Percentiles rank a stretch among this genome's conserved stretches.
phyloP scores from a whole-genome alignment of 2,329 filamentous ascomycete genomes.

The Thielaviopsis punctulata region DNA sequence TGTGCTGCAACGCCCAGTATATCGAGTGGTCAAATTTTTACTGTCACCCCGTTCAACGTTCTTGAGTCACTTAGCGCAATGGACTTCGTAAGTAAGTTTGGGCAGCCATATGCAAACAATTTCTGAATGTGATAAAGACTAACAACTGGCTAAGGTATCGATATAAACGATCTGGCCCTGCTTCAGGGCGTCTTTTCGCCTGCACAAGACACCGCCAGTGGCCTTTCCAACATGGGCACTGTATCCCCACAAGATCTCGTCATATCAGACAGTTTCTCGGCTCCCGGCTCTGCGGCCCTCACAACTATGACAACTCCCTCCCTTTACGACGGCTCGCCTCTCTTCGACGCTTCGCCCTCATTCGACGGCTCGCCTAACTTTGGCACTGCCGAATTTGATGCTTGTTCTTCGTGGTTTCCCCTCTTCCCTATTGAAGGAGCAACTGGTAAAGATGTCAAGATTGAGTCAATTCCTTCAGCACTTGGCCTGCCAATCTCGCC shows the following conservation, averaged over 20 bases:
- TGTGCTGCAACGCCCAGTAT: too few relatives aligned
- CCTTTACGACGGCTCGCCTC: constrained; percentile 60
- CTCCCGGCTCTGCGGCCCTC: constrained; percentile 65
- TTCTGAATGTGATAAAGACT: constrained; percentile 13
- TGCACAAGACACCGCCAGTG: background rate
- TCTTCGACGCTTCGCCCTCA: constrained; percentile 25
- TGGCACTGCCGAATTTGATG: constrained; percentile 38
- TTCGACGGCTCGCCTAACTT: constrained; percentile 70
- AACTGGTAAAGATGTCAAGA: constrained; percentile 14
- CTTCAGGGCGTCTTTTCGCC: constrained; percentile 34
- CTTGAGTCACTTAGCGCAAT: constrained; percentile 13
- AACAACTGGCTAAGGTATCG: constrained; percentile 29
- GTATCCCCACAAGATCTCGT: constrained; percentile 72
- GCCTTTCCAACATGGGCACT: constrained; percentile 41
- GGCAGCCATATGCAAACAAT: constrained; percentile 22
- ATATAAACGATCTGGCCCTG: constrained; percentile 39
- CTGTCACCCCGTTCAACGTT: background rate
- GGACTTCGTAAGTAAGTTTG: background rate
- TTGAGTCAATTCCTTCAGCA: constrained; percentile 8
- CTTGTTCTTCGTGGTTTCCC: constrained; percentile 48
- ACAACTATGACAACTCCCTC: constrained; percentile 77
- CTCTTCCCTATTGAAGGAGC: constrained; percentile 42
- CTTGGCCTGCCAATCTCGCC: constrained; percentile 5
- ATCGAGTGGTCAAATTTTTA: background rate
- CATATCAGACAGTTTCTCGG: constrained; percentile 53